phyloP scores from a whole-genome alignment of 768 basidiomycete genomes.

The Coprinellus micaceus region DNA sequence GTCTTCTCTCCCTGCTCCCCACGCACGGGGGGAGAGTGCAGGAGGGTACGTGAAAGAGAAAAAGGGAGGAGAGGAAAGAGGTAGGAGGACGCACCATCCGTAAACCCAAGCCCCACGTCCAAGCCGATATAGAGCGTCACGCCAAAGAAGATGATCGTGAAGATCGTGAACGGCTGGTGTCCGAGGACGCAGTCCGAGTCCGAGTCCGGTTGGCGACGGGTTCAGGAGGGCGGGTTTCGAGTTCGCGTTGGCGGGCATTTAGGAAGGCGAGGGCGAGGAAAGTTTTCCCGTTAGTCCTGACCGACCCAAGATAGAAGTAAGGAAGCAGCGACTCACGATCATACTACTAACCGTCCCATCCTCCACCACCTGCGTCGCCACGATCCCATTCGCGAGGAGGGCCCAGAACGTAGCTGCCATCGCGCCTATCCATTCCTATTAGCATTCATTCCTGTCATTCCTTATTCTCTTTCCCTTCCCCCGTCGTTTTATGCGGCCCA shows the following conservation, averaged over 20 bases:
- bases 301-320: no score
- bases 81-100: no score
- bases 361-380: constrained; percentile 89
- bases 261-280: no score
- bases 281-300: no score
- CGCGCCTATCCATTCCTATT: no score
- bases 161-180: constrained; percentile 24
- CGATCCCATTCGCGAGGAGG: constrained; percentile 69
- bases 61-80: not conserved
- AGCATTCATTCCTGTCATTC: no score
- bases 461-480: no score
- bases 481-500: no score
- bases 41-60: not conserved
- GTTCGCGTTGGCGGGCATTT: no score
- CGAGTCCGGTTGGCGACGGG: not conserved
- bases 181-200: not conserved
- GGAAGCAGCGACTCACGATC: constrained; percentile 62
- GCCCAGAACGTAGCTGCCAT: constrained; percentile 79
- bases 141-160: constrained; percentile 58
- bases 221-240: no score
- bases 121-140: constrained; percentile 80
- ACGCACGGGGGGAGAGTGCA: not conserved
- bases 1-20: no score
- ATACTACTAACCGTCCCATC: constrained; percentile 77
- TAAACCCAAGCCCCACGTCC: constrained; percentile 66